Conservation (phyloP, 176 grass and related monocot species). For the Saccharum officinarum region DNA sequence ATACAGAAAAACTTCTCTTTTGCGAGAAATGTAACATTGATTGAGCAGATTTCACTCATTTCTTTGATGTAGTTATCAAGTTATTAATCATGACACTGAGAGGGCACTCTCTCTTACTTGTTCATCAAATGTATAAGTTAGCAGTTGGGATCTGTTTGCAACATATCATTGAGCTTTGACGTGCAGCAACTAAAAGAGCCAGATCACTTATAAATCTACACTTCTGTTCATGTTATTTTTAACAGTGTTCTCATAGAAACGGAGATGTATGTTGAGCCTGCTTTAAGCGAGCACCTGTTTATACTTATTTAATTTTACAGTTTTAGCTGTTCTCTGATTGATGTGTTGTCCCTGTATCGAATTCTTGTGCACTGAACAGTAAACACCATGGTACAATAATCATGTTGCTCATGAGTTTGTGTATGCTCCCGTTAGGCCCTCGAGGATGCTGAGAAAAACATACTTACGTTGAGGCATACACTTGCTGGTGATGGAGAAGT, state of each 20-base stretch:
- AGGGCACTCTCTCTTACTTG: background rate
- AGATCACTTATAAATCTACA: background rate
- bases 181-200: background rate
- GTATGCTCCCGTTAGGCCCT: slow-evolving; percentile 59
- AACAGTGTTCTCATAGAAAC: background rate
- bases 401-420: slow-evolving; percentile 15
- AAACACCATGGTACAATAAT: background rate
- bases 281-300: background rate
- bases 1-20: background rate
- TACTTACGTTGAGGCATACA: slow-evolving; percentile 65
- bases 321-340: background rate
- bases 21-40: background rate
- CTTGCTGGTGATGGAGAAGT: slow-evolving; percentile 88
- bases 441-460: slow-evolving; percentile 90
- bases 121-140: background rate
- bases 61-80: background rate
- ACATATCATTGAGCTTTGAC: background rate
- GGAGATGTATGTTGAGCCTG: background rate
- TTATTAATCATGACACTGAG: background rate
- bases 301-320: slow-evolving; percentile 1
- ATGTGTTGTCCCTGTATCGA: background rate
- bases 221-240: background rate
- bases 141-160: background rate
- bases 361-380: background rate
- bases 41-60: background rate